A percentile compares a stretch with the other conserved stretches of the same genome.
Conservation (phyloP, 1,284 basidiomycete species). For the Sporisorium reilianum region DNA sequence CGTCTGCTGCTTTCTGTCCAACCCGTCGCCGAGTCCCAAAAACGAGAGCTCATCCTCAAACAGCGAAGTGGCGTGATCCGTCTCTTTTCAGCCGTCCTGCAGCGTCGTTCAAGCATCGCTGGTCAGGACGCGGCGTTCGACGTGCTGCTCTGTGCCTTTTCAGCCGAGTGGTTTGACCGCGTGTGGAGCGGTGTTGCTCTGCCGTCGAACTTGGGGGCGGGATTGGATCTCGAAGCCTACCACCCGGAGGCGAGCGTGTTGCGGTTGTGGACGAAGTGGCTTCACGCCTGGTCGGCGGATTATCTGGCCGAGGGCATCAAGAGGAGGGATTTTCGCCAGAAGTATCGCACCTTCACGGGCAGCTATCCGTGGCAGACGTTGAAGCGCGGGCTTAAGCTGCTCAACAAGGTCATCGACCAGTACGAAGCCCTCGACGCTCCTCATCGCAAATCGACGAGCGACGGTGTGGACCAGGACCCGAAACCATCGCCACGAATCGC, state of each 20-base stretch:
- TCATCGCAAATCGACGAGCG: not conserved
- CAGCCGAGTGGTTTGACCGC: conserved; percentile 5
- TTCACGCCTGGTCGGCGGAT: conserved; percentile 30
- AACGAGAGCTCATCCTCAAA: conserved; percentile 20
- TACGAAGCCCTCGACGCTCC: conserved; percentile 3
- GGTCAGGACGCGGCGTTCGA: conserved; percentile 16
- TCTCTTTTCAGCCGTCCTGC: conserved; percentile 29
- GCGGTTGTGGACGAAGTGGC: conserved; percentile 44
- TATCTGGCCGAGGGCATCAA: not conserved
- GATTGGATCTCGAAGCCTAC: not conserved
- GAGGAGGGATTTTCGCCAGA: not conserved
- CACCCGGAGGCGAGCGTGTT: conserved; percentile 7
- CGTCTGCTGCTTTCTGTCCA: conserved; percentile 3
- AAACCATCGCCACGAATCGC: not conserved
- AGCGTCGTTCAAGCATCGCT: not conserved
- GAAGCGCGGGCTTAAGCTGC: conserved; percentile 16
- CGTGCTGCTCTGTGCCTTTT: conserved; percentile 23
- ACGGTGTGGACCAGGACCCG: not conserved
- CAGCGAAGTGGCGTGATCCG: conserved; percentile 30
- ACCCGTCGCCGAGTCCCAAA: not conserved
- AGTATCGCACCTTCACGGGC: conserved; percentile 15
- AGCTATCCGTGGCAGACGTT: conserved; percentile 40
- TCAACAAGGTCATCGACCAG: conserved; percentile 21
- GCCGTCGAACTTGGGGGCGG: conserved; percentile 9
- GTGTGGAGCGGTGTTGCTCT: conserved; percentile 17